These are phyloP conservation scores for Zea luxurians DNA, from an alignment of 176 grass and related monocot genomes.

Conservation along the genomic window DNA sequence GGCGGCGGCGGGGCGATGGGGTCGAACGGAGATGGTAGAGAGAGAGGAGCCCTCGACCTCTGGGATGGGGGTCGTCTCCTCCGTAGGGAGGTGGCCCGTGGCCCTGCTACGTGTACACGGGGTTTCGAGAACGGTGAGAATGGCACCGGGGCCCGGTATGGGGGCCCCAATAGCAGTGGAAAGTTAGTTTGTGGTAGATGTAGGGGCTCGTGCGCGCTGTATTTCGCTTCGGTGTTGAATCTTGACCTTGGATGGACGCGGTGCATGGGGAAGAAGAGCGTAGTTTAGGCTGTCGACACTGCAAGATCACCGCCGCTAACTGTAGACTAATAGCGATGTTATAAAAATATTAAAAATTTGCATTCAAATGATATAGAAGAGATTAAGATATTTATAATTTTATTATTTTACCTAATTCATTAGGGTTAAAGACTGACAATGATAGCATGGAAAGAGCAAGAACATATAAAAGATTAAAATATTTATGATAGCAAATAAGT, in stretches of 20 bases:
- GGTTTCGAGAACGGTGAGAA: rapidly evolving
- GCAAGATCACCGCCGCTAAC: too few species aligned
- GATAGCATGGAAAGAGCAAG: too few species aligned
- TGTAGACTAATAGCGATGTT: too few species aligned
- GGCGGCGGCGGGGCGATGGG: conserved; percentile 37
- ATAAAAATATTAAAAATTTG: too few species aligned
- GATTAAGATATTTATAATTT: too few species aligned
- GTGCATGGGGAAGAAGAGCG: not conserved
- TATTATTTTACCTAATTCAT: too few species aligned
- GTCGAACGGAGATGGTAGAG: conserved; percentile 25
- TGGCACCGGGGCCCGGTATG: not conserved
- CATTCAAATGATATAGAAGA: too few species aligned
- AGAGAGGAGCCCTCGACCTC: conserved; percentile 14
- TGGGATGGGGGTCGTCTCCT: conserved; percentile 16
- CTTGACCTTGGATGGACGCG: not conserved
- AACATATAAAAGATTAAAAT: too few species aligned
- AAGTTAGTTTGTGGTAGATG: rapidly evolving
- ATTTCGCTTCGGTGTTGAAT: not conserved
- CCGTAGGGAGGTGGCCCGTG: not conserved
- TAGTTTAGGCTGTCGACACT: too few species aligned
- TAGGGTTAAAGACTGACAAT: too few species aligned
- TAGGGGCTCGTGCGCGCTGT: not conserved
- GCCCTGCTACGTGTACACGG: not conserved
- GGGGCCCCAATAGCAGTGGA: not conserved
- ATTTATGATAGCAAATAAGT: too few species aligned